Evolutionary conservation across 2,329 filamentous ascomycete species (phyloP).

Genomic region (Aspergillus brasiliensis): DNA sequence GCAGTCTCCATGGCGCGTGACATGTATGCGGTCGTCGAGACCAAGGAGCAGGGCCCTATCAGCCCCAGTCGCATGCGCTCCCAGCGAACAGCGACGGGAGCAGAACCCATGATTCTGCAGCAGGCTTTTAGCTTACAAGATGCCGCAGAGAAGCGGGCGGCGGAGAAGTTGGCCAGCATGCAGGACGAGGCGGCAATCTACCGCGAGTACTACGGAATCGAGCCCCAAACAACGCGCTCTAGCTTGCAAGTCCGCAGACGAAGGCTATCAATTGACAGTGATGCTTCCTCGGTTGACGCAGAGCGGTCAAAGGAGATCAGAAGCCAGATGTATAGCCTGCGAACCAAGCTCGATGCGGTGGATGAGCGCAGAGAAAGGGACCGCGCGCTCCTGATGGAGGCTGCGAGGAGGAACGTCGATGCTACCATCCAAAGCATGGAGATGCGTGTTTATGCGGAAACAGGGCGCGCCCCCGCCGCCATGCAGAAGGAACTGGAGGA

Average conservation of each 20-base stretch:
- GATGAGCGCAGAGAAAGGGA: conserved; percentile 63
- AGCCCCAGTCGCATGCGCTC: conserved; percentile 36
- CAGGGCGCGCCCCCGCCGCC: conserved; percentile 70
- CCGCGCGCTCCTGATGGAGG: conserved; percentile 72
- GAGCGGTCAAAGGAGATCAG: conserved; percentile 72
- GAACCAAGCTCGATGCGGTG: conserved; percentile 58
- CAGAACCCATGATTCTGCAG: conserved; percentile 24
- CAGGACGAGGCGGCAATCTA: conserved; percentile 70
- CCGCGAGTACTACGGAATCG: conserved; percentile 74
- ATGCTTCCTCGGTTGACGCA: conserved; percentile 62
- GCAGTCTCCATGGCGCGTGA: conserved; percentile 86
- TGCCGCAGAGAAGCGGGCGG: conserved; percentile 80
- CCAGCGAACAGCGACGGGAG: conserved; percentile 34
- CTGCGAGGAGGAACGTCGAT: conserved; percentile 84
- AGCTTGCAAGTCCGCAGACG: conserved; percentile 60
- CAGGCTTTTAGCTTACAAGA: conserved; percentile 68
- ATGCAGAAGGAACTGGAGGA: conserved; percentile 76
- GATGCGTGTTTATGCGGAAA: conserved; percentile 73
- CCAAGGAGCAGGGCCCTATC: conserved; percentile 34
- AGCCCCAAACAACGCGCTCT: conserved; percentile 48
- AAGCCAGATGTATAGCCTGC: conserved; percentile 77
- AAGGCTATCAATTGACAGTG: conserved; percentile 68
- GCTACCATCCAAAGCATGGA: conserved; percentile 79
- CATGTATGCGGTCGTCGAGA: conserved; percentile 70
- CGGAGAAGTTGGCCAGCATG: conserved; percentile 79